Evolutionary conservation across 2,329 filamentous ascomycete genomes (phyloP).

Genomic region (Fusarium coffeatum): DNA sequence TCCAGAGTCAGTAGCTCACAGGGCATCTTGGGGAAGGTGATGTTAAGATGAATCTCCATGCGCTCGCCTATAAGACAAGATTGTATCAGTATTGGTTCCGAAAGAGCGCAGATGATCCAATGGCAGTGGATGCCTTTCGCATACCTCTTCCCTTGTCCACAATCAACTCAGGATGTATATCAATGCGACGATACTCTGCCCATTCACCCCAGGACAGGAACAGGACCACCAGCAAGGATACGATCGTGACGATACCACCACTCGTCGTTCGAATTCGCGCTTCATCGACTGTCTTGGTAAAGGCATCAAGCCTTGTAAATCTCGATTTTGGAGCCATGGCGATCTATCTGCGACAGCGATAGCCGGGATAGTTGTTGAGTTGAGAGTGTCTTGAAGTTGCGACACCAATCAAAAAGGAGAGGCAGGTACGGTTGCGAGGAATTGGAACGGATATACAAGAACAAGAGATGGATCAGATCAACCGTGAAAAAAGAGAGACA

Average conservation of each 20-base stretch:
- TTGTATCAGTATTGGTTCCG: constrained; percentile 38
- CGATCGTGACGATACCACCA: constrained; percentile 93
- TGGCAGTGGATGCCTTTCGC: constrained; percentile 26
- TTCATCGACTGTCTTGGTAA: constrained; percentile 99
- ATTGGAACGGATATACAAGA: constrained; percentile 11
- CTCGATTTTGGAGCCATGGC: constrained; percentile 89
- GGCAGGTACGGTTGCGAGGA: constrained; percentile 7
- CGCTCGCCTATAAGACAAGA: constrained; percentile 75
- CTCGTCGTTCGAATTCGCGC: constrained; percentile 95
- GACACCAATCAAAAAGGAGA: constrained; percentile 38
- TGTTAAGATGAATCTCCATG: constrained; percentile 99
- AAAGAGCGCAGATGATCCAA: neutral
- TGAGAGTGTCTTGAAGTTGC: constrained; percentile 13
- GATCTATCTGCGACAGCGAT: constrained; percentile 16
- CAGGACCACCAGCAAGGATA: constrained; percentile 86
- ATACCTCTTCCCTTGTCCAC: constrained; percentile 96
- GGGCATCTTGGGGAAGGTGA: constrained; percentile 92
- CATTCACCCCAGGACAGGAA: constrained; percentile 96
- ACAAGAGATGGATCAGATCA: constrained; percentile 9
- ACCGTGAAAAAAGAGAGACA: constrained; percentile 34
- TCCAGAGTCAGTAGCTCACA: constrained; percentile 97
- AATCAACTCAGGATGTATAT: constrained; percentile 90
- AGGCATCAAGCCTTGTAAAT: constrained; percentile 97
- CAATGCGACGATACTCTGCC: constrained; percentile 87
- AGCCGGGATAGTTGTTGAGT: constrained; percentile 20